A percentile compares a stretch with the other conserved stretches of the same genome.
These are phyloP conservation scores for Geranomyces michiganensis DNA, from an alignment of 192 early-diverging fungal genomes.

Conservation along the genomic window DNA sequence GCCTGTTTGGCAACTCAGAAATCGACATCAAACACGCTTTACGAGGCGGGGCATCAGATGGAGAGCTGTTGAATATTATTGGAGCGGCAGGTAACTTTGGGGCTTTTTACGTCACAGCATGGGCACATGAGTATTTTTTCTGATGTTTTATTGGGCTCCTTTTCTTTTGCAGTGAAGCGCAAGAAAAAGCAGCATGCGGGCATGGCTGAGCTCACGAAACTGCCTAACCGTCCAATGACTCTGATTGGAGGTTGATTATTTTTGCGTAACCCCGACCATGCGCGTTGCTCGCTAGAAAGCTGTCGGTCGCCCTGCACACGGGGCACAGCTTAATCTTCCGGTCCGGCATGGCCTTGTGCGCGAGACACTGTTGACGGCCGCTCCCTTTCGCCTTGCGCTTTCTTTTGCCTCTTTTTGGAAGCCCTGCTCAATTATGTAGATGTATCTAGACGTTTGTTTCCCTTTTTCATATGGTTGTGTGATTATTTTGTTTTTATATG, in stretches of 20 bases:
- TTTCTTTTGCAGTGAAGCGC: conserved; percentile 55
- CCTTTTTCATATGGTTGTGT: too few species aligned
- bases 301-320: too few species aligned
- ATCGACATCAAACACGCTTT: conserved; percentile 82
- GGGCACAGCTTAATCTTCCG: too few species aligned
- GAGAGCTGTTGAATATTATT: conserved; percentile 72
- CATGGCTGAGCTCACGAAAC: conserved; percentile 76
- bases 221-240: conserved; percentile 94
- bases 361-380: too few species aligned
- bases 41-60: conserved; percentile 64
- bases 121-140: conserved; percentile 8
- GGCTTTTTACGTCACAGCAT: neutral
- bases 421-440: too few species aligned
- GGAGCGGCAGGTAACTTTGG: conserved; percentile 65
- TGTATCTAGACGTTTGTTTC: too few species aligned
- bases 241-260: conserved; percentile 89
- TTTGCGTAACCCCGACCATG: too few species aligned
- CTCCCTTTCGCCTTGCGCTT: too few species aligned
- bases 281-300: too few species aligned
- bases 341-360: too few species aligned
- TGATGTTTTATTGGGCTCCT: neutral
- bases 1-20: conserved; percentile 92
- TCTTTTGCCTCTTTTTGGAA: too few species aligned
- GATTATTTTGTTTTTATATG: too few species aligned
- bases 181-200: conserved; percentile 97